phyloP scores from a whole-genome alignment of 805 yeast genomes.

The Wickerhamomyces subpelliculosus region DNA sequence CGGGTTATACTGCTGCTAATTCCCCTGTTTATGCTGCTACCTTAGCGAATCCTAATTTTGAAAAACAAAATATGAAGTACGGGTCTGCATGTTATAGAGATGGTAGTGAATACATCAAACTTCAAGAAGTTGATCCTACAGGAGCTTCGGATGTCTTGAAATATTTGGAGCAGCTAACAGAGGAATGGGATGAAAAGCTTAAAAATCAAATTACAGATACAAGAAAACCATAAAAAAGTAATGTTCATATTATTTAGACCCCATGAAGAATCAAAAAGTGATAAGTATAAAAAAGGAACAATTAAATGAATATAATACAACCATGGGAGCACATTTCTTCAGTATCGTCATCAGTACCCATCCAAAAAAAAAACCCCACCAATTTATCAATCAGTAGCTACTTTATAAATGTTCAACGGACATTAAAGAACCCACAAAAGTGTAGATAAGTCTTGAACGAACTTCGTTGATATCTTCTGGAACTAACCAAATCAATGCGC shows the following conservation, averaged over 20 bases:
- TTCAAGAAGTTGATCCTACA: slow-evolving; percentile 49
- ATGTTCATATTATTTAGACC: neutral
- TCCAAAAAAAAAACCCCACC: too few relatives aligned
- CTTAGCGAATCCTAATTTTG: slow-evolving; percentile 39
- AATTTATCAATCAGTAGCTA: too few relatives aligned
- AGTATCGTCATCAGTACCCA: too few relatives aligned
- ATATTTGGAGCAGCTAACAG: slow-evolving; percentile 49
- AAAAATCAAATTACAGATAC: slow-evolving; percentile 59
- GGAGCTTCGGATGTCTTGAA: slow-evolving; percentile 63
- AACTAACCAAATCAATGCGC: slow-evolving; percentile 97
- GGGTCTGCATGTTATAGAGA: slow-evolving; percentile 66
- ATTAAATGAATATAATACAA: too few relatives aligned
- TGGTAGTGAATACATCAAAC: slow-evolving; percentile 60
- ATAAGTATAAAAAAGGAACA: neutral
- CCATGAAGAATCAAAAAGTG: too few relatives aligned
- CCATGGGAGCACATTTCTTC: too few relatives aligned
- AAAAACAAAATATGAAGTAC: slow-evolving; percentile 45
- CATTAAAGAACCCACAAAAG: slow-evolving; percentile 96
- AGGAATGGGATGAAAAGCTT: slow-evolving; percentile 70
- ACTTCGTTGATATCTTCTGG: slow-evolving; percentile 99
- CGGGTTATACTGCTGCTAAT: slow-evolving; percentile 85
- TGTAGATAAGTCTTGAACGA: slow-evolving; percentile 84
- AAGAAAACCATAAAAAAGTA: slow-evolving; percentile 4
- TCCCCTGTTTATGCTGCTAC: slow-evolving; percentile 70
- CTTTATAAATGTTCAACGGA: slow-evolving; percentile 36